Evolutionary conservation across 352 stramenopile genomes (phyloP), one percentile per base, ranked within the genome.

Genomic region (Globisporangium middletonii): DNA sequence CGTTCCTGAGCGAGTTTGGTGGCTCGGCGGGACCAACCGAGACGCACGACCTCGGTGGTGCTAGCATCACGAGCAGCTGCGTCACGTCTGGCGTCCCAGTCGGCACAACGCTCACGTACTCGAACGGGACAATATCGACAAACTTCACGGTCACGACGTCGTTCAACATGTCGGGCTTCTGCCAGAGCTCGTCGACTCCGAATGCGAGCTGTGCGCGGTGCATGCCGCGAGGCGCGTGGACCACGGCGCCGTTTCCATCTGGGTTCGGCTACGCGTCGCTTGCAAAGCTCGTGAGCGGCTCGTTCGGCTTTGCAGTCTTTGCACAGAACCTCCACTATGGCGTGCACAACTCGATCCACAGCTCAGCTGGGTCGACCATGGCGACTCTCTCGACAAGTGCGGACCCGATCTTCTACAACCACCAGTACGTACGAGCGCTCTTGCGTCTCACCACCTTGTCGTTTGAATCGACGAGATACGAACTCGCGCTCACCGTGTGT

Each of bases 341-440:
- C 18, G 51, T 83, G 16, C 80, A 89, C 57, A 79, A 88, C 44
- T 73, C 74, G n/a, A 82, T 92, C 45, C 82, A 92, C 64, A 86
- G 79, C 52, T 60, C 68, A 19, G 65, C 77, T 2, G 64, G 71
- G 41, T 66, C 67, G 4, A 68, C 72, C 4, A 82, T 93, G 67
- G 69, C 59, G 15, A 77, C 68, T 18, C 77, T 70, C n/a, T 61
- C 62, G 4, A 73, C 73, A 9, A 60, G 75, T 6, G 77, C 75
- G 35, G 83, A 93, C 37, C 79, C 81, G 11, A 77, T 91, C 49
- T 93, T 87, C 67, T 91, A 79, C 69, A 77, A 66, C 53, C 79
- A 88, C 50, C 83, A 90, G 77, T 89, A 83, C 53, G 79, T 87
- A 27, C 30, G 3, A 35, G 30, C 30, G 30, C 30, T 35, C 12